phyloP scores from a whole-genome alignment of 2,329 filamentous ascomycete species.

The Neurospora crassa region DNA sequence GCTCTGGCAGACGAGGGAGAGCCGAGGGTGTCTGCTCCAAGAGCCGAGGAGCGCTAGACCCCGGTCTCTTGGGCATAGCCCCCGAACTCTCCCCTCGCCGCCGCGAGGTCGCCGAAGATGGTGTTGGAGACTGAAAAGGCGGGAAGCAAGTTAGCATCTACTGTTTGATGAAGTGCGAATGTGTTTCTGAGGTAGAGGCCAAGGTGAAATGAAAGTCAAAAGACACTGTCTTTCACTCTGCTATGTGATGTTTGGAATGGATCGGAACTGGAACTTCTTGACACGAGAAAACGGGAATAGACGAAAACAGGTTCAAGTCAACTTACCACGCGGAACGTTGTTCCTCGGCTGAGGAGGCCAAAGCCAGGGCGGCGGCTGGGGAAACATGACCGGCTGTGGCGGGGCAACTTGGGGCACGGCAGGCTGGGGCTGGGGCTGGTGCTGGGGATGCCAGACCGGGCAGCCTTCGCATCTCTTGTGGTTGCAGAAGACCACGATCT shows the following conservation, averaged over 20 bases:
- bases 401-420: no score
- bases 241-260: neutral
- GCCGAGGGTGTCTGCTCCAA: neutral
- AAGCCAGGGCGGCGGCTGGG: neutral
- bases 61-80: neutral
- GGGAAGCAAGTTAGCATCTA: neutral
- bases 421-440: neutral
- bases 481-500: neutral
- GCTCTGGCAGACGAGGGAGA: neutral
- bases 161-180: no score
- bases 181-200: neutral
- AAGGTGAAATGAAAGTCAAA: neutral
- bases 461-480: neutral
- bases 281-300: no score
- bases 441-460: neutral
- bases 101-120: neutral
- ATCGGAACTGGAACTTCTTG: neutral
- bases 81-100: neutral
- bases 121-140: neutral
- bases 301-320: no score
- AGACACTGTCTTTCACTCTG: neutral
- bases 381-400: neutral
- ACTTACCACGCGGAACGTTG: neutral
- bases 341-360: neutral
- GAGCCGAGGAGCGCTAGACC: neutral